Conservation (phyloP, 441 rosid species). For the Jatropha podagrica region DNA sequence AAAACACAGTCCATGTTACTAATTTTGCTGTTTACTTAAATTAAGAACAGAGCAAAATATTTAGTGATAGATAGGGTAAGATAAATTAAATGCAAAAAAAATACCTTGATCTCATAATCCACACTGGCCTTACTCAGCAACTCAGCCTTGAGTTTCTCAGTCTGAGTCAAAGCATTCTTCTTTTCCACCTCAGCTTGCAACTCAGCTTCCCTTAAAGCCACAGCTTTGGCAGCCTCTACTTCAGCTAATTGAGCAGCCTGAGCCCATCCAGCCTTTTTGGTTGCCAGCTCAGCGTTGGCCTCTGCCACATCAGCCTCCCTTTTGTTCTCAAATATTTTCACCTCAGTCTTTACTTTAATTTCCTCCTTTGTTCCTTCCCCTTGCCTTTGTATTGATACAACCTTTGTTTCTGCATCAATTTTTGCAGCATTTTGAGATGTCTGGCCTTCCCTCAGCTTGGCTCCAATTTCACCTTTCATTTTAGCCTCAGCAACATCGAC, state of each 20-base stretch:
- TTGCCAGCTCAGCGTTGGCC: conserved; percentile 54
- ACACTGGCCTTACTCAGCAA: conserved; percentile 57
- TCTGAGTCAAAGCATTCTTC: conserved; percentile 51
- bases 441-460: conserved; percentile 41
- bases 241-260: conserved; percentile 51
- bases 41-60: no score
- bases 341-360: conserved; percentile 48
- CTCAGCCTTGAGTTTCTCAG: conserved; percentile 65
- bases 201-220: conserved; percentile 53
- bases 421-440: conserved; percentile 62
- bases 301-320: conserved; percentile 57
- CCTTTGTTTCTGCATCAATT: conserved; percentile 59
- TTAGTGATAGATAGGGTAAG: no score
- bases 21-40: no score
- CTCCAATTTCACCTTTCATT: conserved; percentile 65
- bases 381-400: conserved; percentile 43
- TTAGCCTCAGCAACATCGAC: conserved; percentile 56
- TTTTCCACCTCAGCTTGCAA: conserved; percentile 56
- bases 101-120: conserved; percentile 60
- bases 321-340: conserved; percentile 59
- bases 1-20: no score
- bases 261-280: conserved; percentile 61
- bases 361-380: conserved; percentile 62
- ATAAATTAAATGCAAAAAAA: no score
- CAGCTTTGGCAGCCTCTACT: conserved; percentile 58